phyloP scores from a whole-genome alignment of 257 asterid species.

The Oldenlandia corymbosa region DNA sequence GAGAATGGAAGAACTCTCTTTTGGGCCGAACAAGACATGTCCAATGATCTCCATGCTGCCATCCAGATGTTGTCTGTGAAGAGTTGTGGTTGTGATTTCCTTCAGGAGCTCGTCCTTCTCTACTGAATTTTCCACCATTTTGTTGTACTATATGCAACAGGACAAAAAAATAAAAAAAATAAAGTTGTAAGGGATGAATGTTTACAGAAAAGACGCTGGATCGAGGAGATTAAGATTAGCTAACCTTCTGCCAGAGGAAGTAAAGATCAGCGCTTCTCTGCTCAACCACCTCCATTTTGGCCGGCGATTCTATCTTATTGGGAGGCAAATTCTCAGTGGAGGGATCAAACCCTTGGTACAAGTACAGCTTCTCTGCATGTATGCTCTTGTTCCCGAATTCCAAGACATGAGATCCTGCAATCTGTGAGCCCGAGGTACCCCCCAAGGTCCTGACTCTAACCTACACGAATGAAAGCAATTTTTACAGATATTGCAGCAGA shows the following conservation, averaged over 20 bases:
- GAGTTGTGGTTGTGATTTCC: conserved; percentile 42
- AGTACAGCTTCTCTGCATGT: conserved; percentile 53
- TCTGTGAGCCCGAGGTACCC: conserved; percentile 39
- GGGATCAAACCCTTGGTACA: conserved; percentile 82
- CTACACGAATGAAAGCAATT: conserved; percentile 25
- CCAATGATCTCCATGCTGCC: conserved; percentile 53
- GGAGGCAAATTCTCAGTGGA: conserved; percentile 59
- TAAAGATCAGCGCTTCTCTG: conserved; percentile 84
- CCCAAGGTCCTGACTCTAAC: conserved; percentile 83
- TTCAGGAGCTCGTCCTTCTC: conserved; percentile 40
- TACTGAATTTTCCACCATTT: conserved; percentile 24
- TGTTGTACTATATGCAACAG: conserved; percentile 40
- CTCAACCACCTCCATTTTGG: conserved; percentile 48
- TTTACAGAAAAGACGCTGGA: background rate
- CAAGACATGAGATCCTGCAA: conserved; percentile 92
- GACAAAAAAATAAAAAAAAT: no score
- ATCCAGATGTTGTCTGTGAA: conserved; percentile 59
- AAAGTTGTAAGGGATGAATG: no score
- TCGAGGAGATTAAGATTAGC: no score
- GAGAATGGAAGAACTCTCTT: conserved; percentile 38
- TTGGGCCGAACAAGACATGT: conserved; percentile 53
- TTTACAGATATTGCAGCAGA: background rate
- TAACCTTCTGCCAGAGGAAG: conserved; percentile 69
- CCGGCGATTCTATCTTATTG: conserved; percentile 21
- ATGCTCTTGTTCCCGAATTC: conserved; percentile 68